Percentiles rank a stretch among this genome's conserved stretches.
These are phyloP conservation scores for Pyrenophora tritici-repentis DNA, from an alignment of 2,329 filamentous ascomycete species.

Conservation along the genomic window DNA sequence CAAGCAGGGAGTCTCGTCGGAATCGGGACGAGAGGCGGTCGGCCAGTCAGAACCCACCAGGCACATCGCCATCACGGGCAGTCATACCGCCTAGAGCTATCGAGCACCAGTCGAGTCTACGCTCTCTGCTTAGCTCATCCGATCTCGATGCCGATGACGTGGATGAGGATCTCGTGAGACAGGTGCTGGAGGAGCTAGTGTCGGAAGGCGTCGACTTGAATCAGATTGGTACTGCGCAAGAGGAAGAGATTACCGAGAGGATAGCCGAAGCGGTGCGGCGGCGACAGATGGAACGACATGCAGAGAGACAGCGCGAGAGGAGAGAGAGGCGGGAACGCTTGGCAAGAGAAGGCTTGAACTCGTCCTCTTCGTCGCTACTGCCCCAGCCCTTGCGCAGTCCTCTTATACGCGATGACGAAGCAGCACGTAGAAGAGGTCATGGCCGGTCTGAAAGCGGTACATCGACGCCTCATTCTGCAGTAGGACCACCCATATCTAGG, in stretches of 20 bases:
- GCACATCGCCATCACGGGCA: slow-evolving; percentile 23
- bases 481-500: slow-evolving; percentile 53
- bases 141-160: slow-evolving; percentile 78
- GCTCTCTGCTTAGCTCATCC: slow-evolving; percentile 80
- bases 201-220: slow-evolving; percentile 87
- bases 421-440: slow-evolving; percentile 38
- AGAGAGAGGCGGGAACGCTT: slow-evolving; percentile 40
- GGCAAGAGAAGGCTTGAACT: slow-evolving; percentile 46
- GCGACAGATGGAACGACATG: slow-evolving; percentile 68
- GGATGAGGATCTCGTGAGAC: slow-evolving; percentile 84
- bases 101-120: slow-evolving; percentile 86
- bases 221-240: slow-evolving; percentile 79
- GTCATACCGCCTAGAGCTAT: slow-evolving; percentile 60
- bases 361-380: slow-evolving; percentile 28
- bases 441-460: slow-evolving; percentile 43
- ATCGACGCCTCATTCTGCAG: slow-evolving; percentile 37
- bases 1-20: slow-evolving; percentile 38
- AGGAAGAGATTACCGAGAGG: slow-evolving; percentile 87
- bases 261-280: slow-evolving; percentile 88
- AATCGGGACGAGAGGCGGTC: slow-evolving; percentile 33
- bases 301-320: slow-evolving; percentile 59
- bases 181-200: slow-evolving; percentile 86
- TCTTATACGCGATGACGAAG: slow-evolving; percentile 36
- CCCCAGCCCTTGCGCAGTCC: slow-evolving; percentile 36
- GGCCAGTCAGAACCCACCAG: slow-evolving; percentile 32